These are phyloP conservation scores for Aspergillus alliaceus DNA, from an alignment of 2,329 filamentous ascomycete species.

Conservation along the genomic window DNA sequence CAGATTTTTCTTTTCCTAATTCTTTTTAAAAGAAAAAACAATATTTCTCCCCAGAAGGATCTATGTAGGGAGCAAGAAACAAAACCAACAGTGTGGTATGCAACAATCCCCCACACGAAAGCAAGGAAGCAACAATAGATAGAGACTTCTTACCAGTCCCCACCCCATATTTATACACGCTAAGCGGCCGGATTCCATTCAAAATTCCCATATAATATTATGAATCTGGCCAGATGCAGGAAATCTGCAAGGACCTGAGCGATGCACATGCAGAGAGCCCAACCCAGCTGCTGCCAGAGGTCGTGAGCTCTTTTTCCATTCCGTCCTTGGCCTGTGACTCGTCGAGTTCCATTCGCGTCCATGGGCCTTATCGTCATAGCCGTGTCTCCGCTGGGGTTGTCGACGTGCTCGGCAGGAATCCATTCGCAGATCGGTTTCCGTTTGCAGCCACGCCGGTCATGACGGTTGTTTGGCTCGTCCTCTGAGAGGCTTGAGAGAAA, in stretches of 20 bases:
- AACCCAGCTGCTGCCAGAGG: neutral
- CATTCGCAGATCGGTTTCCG: slow-evolving; percentile 25
- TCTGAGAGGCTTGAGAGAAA: neutral
- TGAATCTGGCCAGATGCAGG: slow-evolving; percentile 14
- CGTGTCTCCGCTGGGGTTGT: slow-evolving; percentile 17
- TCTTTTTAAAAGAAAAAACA: no score
- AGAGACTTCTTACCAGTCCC: neutral
- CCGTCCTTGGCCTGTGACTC: slow-evolving; percentile 30
- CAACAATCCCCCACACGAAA: neutral
- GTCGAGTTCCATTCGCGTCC: slow-evolving; percentile 25
- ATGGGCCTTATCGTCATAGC: slow-evolving; percentile 24
- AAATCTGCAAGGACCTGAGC: slow-evolving; percentile 31
- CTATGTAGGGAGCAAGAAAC: neutral
- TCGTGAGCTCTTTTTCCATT: slow-evolving; percentile 14
- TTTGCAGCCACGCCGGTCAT: slow-evolving; percentile 18
- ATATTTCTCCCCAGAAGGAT: no score
- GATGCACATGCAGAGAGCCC: slow-evolving; percentile 15
- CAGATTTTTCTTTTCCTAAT: neutral
- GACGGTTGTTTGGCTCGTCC: slow-evolving; percentile 18
- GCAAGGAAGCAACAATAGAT: neutral
- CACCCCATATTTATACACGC: neutral
- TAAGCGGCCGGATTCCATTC: neutral
- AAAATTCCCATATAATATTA: neutral
- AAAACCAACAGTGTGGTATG: neutral
- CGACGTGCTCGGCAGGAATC: slow-evolving; percentile 6